Conservation (phyloP, 2,329 filamentous ascomycete genomes). For the Raffaelea albimanens region DNA sequence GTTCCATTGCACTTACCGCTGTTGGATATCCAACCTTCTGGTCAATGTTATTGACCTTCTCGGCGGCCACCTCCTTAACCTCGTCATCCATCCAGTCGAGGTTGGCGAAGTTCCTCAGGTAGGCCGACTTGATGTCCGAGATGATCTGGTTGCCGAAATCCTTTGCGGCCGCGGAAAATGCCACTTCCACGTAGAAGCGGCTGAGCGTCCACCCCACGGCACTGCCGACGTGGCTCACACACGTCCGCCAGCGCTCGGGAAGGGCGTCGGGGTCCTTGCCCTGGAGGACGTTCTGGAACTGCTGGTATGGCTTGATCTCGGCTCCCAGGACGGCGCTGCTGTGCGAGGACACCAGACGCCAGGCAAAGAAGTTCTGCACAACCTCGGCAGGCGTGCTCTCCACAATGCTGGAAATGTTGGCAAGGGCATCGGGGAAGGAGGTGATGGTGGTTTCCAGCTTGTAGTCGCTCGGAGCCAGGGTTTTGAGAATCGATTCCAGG, state of each 20-base stretch:
- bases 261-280: slow-evolving; percentile 51
- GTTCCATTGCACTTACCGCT: slow-evolving; percentile 13
- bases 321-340: slow-evolving; percentile 46
- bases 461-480: slow-evolving; percentile 40
- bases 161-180: slow-evolving; percentile 58
- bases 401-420: slow-evolving; percentile 47
- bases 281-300: slow-evolving; percentile 50
- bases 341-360: slow-evolving; percentile 51
- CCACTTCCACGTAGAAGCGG: slow-evolving; percentile 60
- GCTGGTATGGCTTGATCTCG: slow-evolving; percentile 47
- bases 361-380: slow-evolving; percentile 52
- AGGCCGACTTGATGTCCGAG: slow-evolving; percentile 59
- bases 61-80: slow-evolving; percentile 47
- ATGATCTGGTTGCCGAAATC: slow-evolving; percentile 59
- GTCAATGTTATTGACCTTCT: slow-evolving; percentile 57
- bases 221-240: slow-evolving; percentile 34
- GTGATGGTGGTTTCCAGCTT: slow-evolving; percentile 46
- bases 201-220: slow-evolving; percentile 59
- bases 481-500: slow-evolving; percentile 40
- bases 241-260: slow-evolving; percentile 58
- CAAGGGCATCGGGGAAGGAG: slow-evolving; percentile 49
- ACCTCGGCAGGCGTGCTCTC: slow-evolving; percentile 42
- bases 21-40: slow-evolving; percentile 62
- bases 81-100: slow-evolving; percentile 57
- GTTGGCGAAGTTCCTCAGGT: slow-evolving; percentile 47